Percentiles rank a stretch among this genome's conserved stretches.
Evolutionary conservation across 1,284 basidiomycete genomes (phyloP).

Genomic region (Tranzscheliella williamsii): DNA sequence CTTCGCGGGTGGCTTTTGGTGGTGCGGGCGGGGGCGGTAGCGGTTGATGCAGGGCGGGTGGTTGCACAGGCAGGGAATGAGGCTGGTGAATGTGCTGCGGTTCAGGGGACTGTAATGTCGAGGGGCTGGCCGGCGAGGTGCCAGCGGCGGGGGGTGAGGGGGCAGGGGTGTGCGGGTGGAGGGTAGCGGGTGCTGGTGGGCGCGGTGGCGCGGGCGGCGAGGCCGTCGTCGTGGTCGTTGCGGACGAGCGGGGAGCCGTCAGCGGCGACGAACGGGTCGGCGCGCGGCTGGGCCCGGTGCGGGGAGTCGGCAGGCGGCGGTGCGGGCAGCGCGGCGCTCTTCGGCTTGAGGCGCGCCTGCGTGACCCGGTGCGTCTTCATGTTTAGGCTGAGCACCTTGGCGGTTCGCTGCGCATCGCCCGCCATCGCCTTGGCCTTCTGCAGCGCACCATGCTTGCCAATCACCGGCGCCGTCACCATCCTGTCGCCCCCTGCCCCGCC

Average conservation of each 20-base stretch:
- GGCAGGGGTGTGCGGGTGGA: no score
- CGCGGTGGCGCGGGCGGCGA: slow-evolving; percentile 2
- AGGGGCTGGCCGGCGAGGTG: no score
- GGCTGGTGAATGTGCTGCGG: no score
- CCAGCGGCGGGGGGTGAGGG: no score
- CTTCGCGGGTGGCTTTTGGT: no score
- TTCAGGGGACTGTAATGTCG: no score
- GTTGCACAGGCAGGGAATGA: no score
- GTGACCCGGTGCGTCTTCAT: slow-evolving; percentile 41
- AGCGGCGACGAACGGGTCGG: slow-evolving; percentile 21
- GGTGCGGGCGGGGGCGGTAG: no score
- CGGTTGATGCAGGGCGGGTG: no score
- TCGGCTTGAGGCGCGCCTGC: slow-evolving; percentile 12
- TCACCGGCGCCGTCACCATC: slow-evolving; percentile 3
- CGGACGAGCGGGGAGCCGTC: slow-evolving; percentile 18
- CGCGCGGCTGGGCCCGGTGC: slow-evolving; percentile 3
- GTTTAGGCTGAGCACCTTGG: slow-evolving; percentile 36
- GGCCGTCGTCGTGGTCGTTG: slow-evolving; percentile 18
- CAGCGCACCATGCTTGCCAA: slow-evolving; percentile 36
- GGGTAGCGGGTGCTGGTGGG: no score
- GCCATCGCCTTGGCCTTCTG: slow-evolving; percentile 31
- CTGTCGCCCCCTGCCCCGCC: neutral
- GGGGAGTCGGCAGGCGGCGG: slow-evolving; percentile 1
- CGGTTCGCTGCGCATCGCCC: slow-evolving; percentile 29
- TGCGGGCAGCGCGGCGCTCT: neutral